phyloP scores from a whole-genome alignment of 306 rosid genomes.

The Castanospermum australe region DNA sequence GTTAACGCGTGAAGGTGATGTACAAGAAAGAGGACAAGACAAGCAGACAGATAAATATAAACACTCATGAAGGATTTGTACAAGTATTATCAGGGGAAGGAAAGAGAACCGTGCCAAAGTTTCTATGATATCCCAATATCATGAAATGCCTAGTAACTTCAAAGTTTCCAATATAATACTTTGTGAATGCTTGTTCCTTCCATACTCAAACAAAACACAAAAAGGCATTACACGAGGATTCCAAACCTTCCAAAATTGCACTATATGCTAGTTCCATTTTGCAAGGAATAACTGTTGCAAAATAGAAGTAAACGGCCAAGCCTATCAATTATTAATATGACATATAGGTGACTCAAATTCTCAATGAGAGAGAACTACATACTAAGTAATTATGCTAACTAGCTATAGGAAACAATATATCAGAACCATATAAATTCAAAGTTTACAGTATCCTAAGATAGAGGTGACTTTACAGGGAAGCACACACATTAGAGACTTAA shows the following conservation, averaged over 20 bases:
- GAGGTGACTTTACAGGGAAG: not conserved
- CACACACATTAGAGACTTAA: not conserved
- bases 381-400: not conserved
- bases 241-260: not conserved
- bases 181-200: not conserved
- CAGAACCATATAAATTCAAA: not conserved
- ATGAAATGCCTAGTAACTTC: not conserved
- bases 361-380: not conserved
- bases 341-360: not conserved
- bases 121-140: not conserved
- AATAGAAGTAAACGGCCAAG: not conserved
- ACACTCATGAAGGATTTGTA: not conserved
- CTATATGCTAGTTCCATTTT: not conserved
- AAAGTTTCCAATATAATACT: not conserved
- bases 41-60: not conserved
- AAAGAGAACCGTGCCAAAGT: not conserved
- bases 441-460: not conserved
- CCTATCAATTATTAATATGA: not conserved
- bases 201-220: not conserved
- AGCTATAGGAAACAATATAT: not conserved
- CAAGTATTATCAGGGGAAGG: not conserved
- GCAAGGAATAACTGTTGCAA: not conserved
- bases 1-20: not conserved
- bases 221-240: not conserved
- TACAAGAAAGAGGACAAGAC: constrained; percentile 1